Evolutionary conservation across 805 yeast genomes (phyloP), one percentile per base, ranked within the genome.

Genomic region (Hanseniaspora nectarophila): DNA sequence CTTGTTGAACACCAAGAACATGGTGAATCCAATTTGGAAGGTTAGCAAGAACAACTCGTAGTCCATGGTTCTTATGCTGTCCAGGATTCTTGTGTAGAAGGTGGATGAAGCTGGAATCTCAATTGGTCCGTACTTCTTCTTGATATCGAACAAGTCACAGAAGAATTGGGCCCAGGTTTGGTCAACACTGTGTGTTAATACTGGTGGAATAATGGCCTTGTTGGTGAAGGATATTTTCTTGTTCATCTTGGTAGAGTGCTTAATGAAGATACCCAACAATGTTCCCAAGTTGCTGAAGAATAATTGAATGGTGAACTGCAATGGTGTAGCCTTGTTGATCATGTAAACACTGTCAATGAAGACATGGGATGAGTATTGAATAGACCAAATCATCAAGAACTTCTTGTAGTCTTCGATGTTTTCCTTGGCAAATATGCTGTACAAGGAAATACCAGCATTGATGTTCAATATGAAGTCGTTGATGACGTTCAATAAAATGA

Each of bases 1-100:
- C n/a, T 49, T 49, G 32, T 49, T 49, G 35, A 49, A 49, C 1
- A 49, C 44, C 10, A 49, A 42, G 28, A 49, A 49, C 53, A 49
- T 49, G 10, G 53, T 42, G 35, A 49, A 49, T 3, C 53, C 53
- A 12, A 49, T 42, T 42, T 49, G 53, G 43, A 42, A 49, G 15
- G 53, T 42, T 10, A 49, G 13, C 24, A 49, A 49, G 29, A 49
- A 49, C 16, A 42, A 23, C 9, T 49, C 53, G 28, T 33, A 49
- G 12, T 40, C 39, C 29, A 42, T 33, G 3, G 42, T 24, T n/a
- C 16, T 45, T 13, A 33, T 5, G 13, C 31, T 28, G 5, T 29
- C 16, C 24, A 31, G 12, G 15, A 49, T 20, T 2, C 13, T 34
- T 16, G 44, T 20, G 24, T 42, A 34, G 28, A 42, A 5, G 46